Conservation (phyloP, 2,329 filamentous ascomycete species). For the Rhinocladiella similis region DNA sequence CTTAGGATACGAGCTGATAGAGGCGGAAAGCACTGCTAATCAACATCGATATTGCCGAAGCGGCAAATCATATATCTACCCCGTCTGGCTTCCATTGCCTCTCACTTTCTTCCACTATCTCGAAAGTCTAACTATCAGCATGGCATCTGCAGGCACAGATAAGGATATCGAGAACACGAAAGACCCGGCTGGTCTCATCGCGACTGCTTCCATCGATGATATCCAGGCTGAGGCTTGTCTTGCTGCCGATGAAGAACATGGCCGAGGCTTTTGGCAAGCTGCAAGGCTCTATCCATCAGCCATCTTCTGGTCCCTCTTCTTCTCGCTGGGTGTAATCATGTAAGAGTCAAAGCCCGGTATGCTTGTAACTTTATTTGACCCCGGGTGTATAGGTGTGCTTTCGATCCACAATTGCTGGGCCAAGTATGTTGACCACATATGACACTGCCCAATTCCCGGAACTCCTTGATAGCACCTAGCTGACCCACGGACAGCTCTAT, state of each 20-base stretch:
- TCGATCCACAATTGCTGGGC: slow-evolving; percentile 56
- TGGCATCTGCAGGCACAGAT: slow-evolving; percentile 37
- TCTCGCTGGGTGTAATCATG: slow-evolving; percentile 38
- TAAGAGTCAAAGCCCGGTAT: slow-evolving; percentile 67
- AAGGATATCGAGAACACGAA: slow-evolving; percentile 25
- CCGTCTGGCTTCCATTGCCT: neutral
- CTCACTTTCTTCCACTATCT: neutral
- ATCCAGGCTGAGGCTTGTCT: slow-evolving; percentile 33
- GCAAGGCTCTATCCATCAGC: slow-evolving; percentile 48
- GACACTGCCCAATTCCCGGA: neutral
- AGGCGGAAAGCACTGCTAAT: slow-evolving; percentile 8
- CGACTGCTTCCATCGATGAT: slow-evolving; percentile 26
- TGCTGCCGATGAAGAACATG: slow-evolving; percentile 38
- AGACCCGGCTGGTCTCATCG: slow-evolving; percentile 24
- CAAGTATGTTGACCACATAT: neutral
- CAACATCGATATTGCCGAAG: slow-evolving; percentile 10
- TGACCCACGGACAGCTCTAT: slow-evolving; percentile 61
- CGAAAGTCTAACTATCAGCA: neutral
- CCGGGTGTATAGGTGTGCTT: slow-evolving; percentile 34
- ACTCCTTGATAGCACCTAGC: neutral
- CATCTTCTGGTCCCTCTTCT: slow-evolving; percentile 38
- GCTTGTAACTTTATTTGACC: slow-evolving; percentile 54
- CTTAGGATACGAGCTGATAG: slow-evolving; percentile 3
- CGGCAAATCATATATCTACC: neutral
- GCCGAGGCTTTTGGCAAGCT: slow-evolving; percentile 38